phyloP scores from a whole-genome alignment of 1,284 basidiomycete species.

The Melanopsichium pennsylvanicum region DNA sequence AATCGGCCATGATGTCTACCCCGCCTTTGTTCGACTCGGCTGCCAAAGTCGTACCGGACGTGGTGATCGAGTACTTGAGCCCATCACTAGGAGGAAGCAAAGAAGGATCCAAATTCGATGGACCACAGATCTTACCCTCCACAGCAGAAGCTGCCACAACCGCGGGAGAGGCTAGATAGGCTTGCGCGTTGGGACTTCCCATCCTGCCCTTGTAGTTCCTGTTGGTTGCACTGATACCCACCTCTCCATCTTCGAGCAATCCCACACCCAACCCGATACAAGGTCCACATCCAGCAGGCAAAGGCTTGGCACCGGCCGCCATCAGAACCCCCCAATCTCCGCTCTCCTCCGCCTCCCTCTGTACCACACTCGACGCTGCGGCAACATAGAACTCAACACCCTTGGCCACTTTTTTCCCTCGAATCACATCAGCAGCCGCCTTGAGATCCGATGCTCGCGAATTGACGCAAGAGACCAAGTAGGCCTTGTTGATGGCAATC shows the following conservation, averaged over 20 bases:
- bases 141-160: constrained; percentile 95
- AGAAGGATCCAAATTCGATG: constrained; percentile 72
- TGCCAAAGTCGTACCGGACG: constrained; percentile 53
- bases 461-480: constrained; percentile 98
- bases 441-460: constrained; percentile 93
- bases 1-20: constrained; percentile 52
- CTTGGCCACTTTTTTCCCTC: constrained; percentile 79
- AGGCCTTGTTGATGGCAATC: constrained; percentile 93
- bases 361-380: constrained; percentile 89
- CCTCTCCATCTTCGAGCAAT: constrained; percentile 89
- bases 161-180: constrained; percentile 93
- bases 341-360: constrained; percentile 82
- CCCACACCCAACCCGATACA: constrained; percentile 96
- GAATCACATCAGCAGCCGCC: constrained; percentile 86
- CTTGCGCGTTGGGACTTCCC: constrained; percentile 92
- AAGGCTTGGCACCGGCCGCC: constrained; percentile 84
- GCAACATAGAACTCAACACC: constrained; percentile 98
- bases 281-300: constrained; percentile 95
- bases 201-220: constrained; percentile 99
- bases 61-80: constrained; percentile 68
- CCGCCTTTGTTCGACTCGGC: constrained; percentile 33
- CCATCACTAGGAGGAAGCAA: constrained; percentile 70
- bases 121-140: constrained; percentile 88
- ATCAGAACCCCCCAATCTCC: constrained; percentile 91
- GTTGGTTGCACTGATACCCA: constrained; percentile 97